Percentiles rank a stretch among this genome's conserved stretches.
Conservation (phyloP, 805 yeast species). For the Suhomyces vadensis region DNA sequence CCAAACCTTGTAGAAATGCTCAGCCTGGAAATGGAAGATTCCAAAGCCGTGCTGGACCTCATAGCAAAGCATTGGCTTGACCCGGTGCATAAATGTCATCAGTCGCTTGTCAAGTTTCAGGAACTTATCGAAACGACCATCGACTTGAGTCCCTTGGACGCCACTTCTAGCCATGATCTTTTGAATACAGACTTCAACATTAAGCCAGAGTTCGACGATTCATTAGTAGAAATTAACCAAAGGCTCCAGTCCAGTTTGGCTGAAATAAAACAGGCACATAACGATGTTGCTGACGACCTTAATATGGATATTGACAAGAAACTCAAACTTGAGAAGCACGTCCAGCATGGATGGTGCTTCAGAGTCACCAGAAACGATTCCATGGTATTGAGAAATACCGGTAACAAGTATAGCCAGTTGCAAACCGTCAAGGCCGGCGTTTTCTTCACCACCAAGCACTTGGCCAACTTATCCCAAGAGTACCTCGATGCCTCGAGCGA, state of each 20-base stretch:
- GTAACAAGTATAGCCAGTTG: conserved; percentile 66
- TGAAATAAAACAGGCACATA: conserved; percentile 61
- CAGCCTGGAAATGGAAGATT: conserved; percentile 37
- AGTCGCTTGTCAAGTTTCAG: conserved; percentile 63
- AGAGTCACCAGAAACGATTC: conserved; percentile 91
- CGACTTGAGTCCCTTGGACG: conserved; percentile 78
- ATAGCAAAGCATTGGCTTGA: conserved; percentile 55
- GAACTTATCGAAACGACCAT: conserved; percentile 91
- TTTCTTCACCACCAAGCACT: conserved; percentile 73
- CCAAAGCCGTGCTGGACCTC: conserved; percentile 44
- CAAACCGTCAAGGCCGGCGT: conserved; percentile 96
- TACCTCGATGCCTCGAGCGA: conserved; percentile 60
- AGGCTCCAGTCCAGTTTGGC: conserved; percentile 55
- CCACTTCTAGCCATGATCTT: conserved; percentile 34
- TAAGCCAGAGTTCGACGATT: conserved; percentile 86
- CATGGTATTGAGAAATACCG: conserved; percentile 63
- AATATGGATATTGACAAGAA: conserved; percentile 84
- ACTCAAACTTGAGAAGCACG: conserved; percentile 85
- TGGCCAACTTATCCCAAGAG: conserved; percentile 60
- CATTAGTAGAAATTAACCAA: conserved; percentile 58
- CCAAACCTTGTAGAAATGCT: conserved; percentile 67
- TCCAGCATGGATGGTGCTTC: conserved; percentile 91
- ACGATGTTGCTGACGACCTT: conserved; percentile 68
- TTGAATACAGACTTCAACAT: conserved; percentile 73
- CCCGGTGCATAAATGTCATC: conserved; percentile 52